phyloP scores from a whole-genome alignment of 805 yeast species.

The Metschnikowia colocasiae region DNA sequence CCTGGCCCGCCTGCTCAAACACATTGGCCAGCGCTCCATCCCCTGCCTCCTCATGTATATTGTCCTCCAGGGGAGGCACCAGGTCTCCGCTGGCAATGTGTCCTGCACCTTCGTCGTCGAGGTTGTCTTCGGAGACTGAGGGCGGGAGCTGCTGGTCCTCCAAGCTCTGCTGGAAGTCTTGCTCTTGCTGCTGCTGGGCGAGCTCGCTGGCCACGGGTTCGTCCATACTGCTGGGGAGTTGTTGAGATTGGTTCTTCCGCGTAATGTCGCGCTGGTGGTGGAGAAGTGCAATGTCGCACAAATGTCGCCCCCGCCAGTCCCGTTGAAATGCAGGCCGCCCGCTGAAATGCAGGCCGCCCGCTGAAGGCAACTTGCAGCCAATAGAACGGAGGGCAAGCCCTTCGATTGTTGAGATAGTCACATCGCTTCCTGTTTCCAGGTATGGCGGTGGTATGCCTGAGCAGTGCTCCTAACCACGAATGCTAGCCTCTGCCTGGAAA shows the following conservation, averaged over 20 bases:
- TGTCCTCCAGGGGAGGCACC: slow-evolving; percentile 7
- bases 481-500: too few relatives aligned
- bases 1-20: neutral
- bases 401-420: too few relatives aligned
- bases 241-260: neutral
- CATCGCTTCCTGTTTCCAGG: too few relatives aligned
- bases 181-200: slow-evolving; percentile 12
- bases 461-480: too few relatives aligned
- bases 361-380: too few relatives aligned
- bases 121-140: slow-evolving; percentile 12
- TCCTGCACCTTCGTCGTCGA: slow-evolving; percentile 14
- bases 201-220: slow-evolving; percentile 3
- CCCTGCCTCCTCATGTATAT: neutral
- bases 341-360: too few relatives aligned
- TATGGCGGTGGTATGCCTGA: too few relatives aligned
- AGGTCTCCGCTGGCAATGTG: slow-evolving; percentile 10
- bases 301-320: too few relatives aligned
- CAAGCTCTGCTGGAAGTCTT: slow-evolving; percentile 11
- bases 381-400: too few relatives aligned
- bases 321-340: too few relatives aligned
- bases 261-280: neutral
- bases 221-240: slow-evolving; percentile 2
- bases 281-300: neutral
- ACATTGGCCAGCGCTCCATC: neutral
- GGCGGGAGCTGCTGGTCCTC: slow-evolving; percentile 18